These are phyloP conservation scores for Globisporangium takayamanum DNA, from an alignment of 352 stramenopile genomes.

Conservation along the genomic window DNA sequence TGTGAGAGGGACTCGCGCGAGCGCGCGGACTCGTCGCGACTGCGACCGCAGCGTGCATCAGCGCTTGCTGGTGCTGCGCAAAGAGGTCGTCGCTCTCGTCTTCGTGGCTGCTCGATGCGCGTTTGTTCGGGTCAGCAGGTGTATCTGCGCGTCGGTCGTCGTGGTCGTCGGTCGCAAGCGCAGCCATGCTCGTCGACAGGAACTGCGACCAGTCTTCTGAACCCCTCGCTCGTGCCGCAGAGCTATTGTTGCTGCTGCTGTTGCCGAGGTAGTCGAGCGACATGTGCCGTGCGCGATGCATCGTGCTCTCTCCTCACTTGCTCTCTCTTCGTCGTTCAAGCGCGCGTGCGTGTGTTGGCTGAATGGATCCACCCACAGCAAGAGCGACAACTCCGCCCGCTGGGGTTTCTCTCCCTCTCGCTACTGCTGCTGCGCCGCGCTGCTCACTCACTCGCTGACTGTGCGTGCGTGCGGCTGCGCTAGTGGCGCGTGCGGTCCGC, in stretches of 20 bases:
- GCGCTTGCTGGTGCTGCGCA: conserved; percentile 14
- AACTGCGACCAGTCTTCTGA: conserved; percentile 60
- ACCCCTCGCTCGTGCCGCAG: conserved; percentile 8
- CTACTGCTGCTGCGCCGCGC: neutral
- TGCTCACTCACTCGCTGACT: neutral
- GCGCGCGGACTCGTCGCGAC: conserved; percentile 12
- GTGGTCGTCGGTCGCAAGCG: conserved; percentile 31
- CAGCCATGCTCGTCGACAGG: conserved; percentile 57
- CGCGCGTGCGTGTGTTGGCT: neutral
- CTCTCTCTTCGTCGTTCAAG: neutral
- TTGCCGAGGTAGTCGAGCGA: conserved; percentile 44
- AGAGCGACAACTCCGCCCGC: conserved; percentile 17
- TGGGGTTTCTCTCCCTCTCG: conserved; percentile 12
- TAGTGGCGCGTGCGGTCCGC: neutral
- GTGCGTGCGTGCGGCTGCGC: neutral
- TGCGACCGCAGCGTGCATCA: conserved; percentile 15
- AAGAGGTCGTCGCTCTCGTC: conserved; percentile 13
- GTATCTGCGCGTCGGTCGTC: neutral
- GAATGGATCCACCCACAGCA: conserved; percentile 14
- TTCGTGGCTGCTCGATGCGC: neutral
- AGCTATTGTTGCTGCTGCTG: conserved; percentile 5
- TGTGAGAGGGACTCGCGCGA: neutral
- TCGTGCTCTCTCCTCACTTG: conserved; percentile 2
- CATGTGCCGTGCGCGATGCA: conserved; percentile 57
- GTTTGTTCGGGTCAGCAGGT: neutral